phyloP scores from a whole-genome alignment of 495 filamentous ascomycete species.

The Daldinia bambusicola region DNA sequence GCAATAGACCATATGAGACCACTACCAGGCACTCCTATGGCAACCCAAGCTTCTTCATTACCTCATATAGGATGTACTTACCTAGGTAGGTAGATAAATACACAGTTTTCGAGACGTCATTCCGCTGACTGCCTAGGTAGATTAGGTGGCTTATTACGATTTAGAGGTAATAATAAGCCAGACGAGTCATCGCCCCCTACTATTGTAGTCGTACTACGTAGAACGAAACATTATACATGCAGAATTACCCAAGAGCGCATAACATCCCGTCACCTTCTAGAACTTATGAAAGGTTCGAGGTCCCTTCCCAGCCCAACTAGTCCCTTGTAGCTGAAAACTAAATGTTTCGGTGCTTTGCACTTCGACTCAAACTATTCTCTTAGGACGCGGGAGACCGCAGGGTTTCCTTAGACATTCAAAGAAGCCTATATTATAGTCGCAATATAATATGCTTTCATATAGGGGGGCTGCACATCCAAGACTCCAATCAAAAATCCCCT shows the following conservation, averaged over 20 bases:
- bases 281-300: not conserved
- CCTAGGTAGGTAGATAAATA: too few relatives aligned
- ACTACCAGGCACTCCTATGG: not conserved
- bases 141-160: too few relatives aligned
- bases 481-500: not conserved
- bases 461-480: not conserved
- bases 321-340: not conserved
- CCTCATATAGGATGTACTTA: not conserved
- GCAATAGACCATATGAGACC: not conserved
- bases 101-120: too few relatives aligned
- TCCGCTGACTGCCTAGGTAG: too few relatives aligned
- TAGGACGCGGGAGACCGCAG: conserved; percentile 27
- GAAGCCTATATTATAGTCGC: not conserved
- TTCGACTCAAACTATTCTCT: conserved; percentile 5
- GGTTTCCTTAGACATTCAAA: not conserved
- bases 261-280: not conserved
- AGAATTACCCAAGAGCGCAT: not conserved
- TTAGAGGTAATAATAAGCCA: not conserved
- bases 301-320: not conserved
- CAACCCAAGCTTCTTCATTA: not conserved
- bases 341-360: conserved; percentile 32
- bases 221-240: not conserved
- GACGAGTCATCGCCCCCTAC: not conserved
- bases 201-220: not conserved
- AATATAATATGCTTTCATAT: conserved; percentile 6